Evolutionary conservation across 2,329 filamentous ascomycete genomes (phyloP).

Genomic region (Gaeumannomyces tritici): DNA sequence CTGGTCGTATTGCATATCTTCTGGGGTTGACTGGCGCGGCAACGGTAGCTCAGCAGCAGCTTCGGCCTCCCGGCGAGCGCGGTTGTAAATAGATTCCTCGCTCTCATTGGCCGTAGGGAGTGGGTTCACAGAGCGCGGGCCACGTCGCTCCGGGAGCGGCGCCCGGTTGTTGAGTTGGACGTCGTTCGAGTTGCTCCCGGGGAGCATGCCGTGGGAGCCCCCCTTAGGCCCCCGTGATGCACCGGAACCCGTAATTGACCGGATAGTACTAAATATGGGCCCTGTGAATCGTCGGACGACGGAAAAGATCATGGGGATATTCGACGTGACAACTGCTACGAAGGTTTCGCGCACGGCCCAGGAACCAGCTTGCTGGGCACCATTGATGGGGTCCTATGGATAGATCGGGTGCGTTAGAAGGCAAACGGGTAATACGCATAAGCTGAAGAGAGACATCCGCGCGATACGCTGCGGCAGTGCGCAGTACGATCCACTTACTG

Average conservation of each 20-base stretch:
- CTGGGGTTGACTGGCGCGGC: not conserved
- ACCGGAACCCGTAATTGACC: not conserved
- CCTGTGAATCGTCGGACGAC: slow-evolving; percentile 7
- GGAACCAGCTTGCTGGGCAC: slow-evolving; percentile 25
- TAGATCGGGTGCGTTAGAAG: not conserved
- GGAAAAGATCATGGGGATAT: slow-evolving; percentile 13
- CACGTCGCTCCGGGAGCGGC: too few species aligned
- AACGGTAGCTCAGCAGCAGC: not conserved
- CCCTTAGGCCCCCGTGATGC: not conserved
- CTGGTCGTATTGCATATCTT: not conserved
- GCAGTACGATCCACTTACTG: slow-evolving; percentile 9
- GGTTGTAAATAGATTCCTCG: not conserved
- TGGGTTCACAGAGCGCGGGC: not conserved
- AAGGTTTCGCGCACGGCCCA: slow-evolving; percentile 23
- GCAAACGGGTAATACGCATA: not conserved
- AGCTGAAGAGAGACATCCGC: not conserved
- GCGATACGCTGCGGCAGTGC: not conserved
- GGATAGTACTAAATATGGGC: not conserved
- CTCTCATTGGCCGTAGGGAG: not conserved
- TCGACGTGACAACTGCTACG: slow-evolving; percentile 15
- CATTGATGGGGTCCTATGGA: slow-evolving; percentile 21
- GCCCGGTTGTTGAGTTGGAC: not conserved
- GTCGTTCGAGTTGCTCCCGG: not conserved
- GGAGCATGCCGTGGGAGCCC: not conserved
- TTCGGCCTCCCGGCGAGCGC: not conserved